These are phyloP conservation scores for Pezicula carpinea DNA, from an alignment of 2,329 filamentous ascomycete genomes.

Conservation along the genomic window DNA sequence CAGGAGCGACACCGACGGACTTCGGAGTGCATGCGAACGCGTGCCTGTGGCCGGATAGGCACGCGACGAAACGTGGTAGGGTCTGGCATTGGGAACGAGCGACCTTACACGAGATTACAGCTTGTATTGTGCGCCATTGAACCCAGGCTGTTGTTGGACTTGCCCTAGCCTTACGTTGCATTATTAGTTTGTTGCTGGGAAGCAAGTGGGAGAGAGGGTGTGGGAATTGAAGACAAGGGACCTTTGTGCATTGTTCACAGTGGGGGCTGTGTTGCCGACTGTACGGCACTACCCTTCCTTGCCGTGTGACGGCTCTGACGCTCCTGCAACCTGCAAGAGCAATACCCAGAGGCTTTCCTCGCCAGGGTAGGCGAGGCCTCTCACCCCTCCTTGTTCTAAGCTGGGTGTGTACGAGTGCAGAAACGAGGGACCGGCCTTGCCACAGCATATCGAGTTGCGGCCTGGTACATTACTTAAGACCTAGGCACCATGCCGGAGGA, in stretches of 20 bases:
- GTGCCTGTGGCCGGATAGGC: constrained; percentile 26
- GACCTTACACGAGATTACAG: neutral
- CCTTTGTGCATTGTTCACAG: neutral
- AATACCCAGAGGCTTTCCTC: neutral
- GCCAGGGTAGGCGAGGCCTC: neutral
- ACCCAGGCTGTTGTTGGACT: neutral
- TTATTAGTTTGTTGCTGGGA: neutral
- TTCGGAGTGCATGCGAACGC: constrained; percentile 24
- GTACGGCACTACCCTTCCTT: neutral
- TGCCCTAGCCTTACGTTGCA: neutral
- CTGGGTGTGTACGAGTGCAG: constrained; percentile 3
- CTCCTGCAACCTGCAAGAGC: neutral
- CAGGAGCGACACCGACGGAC: constrained; percentile 5
- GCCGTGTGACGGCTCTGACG: neutral
- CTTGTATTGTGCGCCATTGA: neutral
- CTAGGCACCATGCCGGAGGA: constrained; percentile 30
- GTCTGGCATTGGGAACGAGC: constrained; percentile 7
- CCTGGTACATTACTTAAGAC: neutral
- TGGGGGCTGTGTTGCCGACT: constrained; percentile 1
- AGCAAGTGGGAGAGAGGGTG: neutral
- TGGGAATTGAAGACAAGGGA: neutral
- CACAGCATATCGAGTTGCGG: neutral
- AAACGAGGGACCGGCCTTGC: constrained; percentile 9
- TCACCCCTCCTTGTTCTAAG: neutral
- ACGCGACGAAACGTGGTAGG: constrained; percentile 28